Conservation (phyloP, 306 rosid species). For the Castanospermum australe region DNA sequence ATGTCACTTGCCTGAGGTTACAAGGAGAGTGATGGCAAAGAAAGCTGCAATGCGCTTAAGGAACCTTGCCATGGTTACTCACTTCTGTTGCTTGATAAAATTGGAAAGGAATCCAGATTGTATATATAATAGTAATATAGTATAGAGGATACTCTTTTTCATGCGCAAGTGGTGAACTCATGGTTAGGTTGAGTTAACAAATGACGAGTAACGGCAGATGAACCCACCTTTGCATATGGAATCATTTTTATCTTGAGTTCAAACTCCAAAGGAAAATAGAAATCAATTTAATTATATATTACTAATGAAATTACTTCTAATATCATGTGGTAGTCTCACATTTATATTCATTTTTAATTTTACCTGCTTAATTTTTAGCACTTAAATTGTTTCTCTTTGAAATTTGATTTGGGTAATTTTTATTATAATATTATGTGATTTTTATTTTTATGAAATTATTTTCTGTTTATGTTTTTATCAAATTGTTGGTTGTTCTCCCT, state of each 20-base stretch:
- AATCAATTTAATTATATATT: too few relatives aligned
- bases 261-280: not conserved
- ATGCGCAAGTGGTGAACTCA: slow-evolving; percentile 31
- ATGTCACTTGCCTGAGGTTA: slow-evolving; percentile 27
- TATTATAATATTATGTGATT: too few relatives aligned
- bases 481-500: too few relatives aligned
- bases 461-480: too few relatives aligned
- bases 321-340: too few relatives aligned
- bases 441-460: too few relatives aligned
- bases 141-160: not conserved
- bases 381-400: too few relatives aligned
- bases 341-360: too few relatives aligned
- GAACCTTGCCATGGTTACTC: slow-evolving; percentile 17
- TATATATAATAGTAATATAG: not conserved
- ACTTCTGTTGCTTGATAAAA: not conserved
- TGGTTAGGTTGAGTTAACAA: slow-evolving; percentile 32
- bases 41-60: slow-evolving; percentile 15
- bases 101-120: not conserved
- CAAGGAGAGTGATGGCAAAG: slow-evolving; percentile 24
- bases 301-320: too few relatives aligned
- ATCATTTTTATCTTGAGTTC: not conserved
- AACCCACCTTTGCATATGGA: not conserved
- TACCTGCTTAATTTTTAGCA: too few relatives aligned
- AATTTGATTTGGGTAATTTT: too few relatives aligned
- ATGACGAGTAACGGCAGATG: not conserved